phyloP scores from a whole-genome alignment of 1,284 basidiomycete species.

The Tilletia walkeri region DNA sequence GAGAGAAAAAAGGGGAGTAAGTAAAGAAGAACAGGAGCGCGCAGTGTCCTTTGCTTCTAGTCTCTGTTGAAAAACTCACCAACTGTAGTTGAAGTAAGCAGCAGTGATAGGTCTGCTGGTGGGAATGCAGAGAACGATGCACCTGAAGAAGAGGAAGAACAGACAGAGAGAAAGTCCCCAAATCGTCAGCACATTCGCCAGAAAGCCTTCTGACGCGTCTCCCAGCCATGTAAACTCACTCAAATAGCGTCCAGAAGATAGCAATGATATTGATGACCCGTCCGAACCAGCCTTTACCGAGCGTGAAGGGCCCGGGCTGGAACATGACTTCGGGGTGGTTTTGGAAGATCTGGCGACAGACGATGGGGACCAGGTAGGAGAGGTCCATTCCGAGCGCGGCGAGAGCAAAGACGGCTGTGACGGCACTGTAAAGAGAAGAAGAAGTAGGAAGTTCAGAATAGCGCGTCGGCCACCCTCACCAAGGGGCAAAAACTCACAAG shows the following conservation, averaged over 20 bases:
- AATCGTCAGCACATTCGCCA: too few relatives aligned
- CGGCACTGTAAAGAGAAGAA: constrained; percentile 31
- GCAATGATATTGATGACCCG: constrained; percentile 68
- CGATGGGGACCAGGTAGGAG: constrained; percentile 61
- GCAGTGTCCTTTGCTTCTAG: too few relatives aligned
- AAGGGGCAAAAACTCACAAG: constrained; percentile 5
- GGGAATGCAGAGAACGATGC: constrained; percentile 44
- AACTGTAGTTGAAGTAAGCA: constrained; percentile 12
- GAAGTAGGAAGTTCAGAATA: too few relatives aligned
- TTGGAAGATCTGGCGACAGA: constrained; percentile 66
- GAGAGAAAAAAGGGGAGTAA: too few relatives aligned
- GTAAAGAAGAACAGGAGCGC: constrained; percentile 37
- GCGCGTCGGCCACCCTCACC: not conserved
- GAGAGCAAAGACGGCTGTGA: constrained; percentile 52
- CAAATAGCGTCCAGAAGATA: constrained; percentile 61
- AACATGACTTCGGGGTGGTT: constrained; percentile 77
- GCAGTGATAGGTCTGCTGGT: constrained; percentile 33
- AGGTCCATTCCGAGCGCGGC: constrained; percentile 75
- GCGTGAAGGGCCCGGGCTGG: constrained; percentile 83
- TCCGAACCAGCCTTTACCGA: constrained; percentile 72
- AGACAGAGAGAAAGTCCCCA: not conserved
- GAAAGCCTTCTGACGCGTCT: too few relatives aligned
- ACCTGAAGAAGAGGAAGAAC: constrained; percentile 12
- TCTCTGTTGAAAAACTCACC: not conserved
- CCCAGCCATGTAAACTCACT: constrained; percentile 23